Conservation (phyloP, 2,329 filamentous ascomycete species). For the Fusarium goolgardi region DNA sequence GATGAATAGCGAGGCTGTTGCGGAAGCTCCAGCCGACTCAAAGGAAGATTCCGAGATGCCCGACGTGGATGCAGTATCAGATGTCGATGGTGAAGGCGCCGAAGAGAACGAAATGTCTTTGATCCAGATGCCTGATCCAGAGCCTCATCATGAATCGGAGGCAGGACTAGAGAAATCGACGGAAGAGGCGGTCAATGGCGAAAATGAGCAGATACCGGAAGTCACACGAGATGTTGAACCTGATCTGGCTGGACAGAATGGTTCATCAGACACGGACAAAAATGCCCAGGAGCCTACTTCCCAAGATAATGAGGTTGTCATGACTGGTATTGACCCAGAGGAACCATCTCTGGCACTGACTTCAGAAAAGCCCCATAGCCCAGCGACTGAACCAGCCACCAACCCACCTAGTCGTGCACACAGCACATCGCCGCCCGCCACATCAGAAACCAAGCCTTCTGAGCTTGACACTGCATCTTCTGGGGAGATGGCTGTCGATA, state of each 20-base stretch:
- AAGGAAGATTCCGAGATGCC: constrained; percentile 44
- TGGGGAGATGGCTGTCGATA: constrained; percentile 51
- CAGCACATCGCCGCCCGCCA: constrained; percentile 60
- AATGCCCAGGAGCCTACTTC: not conserved
- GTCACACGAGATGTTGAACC: not conserved
- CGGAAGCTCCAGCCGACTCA: constrained; percentile 28
- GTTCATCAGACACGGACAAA: not conserved
- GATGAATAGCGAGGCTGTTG: constrained; percentile 57
- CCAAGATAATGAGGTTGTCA: constrained; percentile 48
- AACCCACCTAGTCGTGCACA: constrained; percentile 57
- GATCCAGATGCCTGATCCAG: constrained; percentile 48
- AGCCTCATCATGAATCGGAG: not conserved
- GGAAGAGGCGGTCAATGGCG: not conserved
- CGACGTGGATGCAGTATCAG: constrained; percentile 18
- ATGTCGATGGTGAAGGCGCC: constrained; percentile 44
- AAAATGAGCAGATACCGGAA: not conserved
- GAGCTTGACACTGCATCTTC: constrained; percentile 60
- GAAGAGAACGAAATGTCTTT: constrained; percentile 53
- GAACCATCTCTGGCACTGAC: constrained; percentile 33
- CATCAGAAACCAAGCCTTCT: constrained; percentile 63
- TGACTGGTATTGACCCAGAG: constrained; percentile 45
- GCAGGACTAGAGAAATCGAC: constrained; percentile 23
- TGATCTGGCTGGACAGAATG: not conserved
- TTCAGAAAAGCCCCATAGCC: constrained; percentile 50
- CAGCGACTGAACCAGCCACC: constrained; percentile 58